Evolutionary conservation across 352 stramenopile species (phyloP).

Genomic region (Globisporangium takayamanum): DNA sequence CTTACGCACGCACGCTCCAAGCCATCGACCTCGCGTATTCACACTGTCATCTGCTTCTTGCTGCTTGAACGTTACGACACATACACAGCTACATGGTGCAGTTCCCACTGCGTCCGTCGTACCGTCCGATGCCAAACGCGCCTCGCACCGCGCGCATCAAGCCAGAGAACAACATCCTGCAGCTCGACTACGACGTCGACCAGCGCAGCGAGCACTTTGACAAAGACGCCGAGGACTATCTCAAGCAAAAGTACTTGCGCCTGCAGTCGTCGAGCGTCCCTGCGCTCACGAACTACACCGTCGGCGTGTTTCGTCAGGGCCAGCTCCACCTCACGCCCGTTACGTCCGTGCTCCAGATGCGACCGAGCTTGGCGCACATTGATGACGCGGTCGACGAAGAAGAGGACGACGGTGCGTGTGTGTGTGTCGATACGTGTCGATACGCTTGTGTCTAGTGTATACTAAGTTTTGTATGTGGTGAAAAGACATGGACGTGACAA

Average conservation of each 20-base stretch:
- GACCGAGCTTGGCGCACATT: conserved; percentile 69
- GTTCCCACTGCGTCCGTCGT: conserved; percentile 72
- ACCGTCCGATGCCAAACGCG: conserved; percentile 60
- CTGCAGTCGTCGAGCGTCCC: conserved; percentile 60
- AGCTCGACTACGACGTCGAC: conserved; percentile 73
- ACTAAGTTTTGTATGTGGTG: too few relatives aligned
- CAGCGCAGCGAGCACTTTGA: conserved; percentile 70
- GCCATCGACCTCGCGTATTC: neutral
- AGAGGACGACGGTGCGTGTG: conserved; percentile 29
- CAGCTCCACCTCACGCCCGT: conserved; percentile 78
- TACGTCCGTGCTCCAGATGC: conserved; percentile 70
- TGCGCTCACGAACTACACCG: conserved; percentile 70
- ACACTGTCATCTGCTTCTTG: neutral
- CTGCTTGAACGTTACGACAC: neutral
- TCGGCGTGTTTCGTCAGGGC: conserved; percentile 73
- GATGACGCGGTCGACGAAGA: conserved; percentile 69
- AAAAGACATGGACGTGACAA: conserved; percentile 34
- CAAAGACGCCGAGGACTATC: conserved; percentile 70
- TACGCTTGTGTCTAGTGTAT: neutral
- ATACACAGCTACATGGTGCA: conserved; percentile 62
- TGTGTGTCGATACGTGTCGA: neutral
- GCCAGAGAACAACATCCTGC: conserved; percentile 64
- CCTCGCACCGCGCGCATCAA: conserved; percentile 62
- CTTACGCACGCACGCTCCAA: neutral
- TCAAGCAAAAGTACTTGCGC: conserved; percentile 65